Conservation (phyloP, 2,329 filamentous ascomycete genomes). For the Penicillium sp. region DNA sequence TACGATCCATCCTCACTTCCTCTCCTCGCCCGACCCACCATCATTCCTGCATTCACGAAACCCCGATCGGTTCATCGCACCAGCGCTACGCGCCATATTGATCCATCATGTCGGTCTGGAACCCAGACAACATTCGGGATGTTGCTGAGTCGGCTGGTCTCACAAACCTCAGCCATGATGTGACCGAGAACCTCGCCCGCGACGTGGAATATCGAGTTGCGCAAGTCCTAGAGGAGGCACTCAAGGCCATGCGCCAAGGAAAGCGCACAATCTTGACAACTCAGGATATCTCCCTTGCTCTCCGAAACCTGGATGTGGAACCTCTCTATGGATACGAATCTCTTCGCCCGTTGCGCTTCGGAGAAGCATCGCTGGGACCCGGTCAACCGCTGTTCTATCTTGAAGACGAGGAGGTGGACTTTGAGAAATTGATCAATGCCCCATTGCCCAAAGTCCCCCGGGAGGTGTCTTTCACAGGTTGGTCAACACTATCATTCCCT, state of each 20-base stretch:
- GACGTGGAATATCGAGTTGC: constrained; percentile 95
- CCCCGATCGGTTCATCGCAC: background rate
- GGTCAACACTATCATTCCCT: constrained; percentile 26
- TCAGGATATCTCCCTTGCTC: constrained; percentile 82
- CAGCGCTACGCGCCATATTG: background rate
- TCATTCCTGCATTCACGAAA: background rate
- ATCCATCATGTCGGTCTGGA: constrained; percentile 68
- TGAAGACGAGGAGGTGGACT: constrained; percentile 97
- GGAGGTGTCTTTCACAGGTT: constrained; percentile 88
- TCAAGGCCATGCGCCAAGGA: constrained; percentile 93
- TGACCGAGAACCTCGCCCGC: constrained; percentile 81
- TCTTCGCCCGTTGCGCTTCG: constrained; percentile 82
- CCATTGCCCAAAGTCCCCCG: constrained; percentile 91
- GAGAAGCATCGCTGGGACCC: constrained; percentile 88
- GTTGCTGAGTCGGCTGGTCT: constrained; percentile 96
- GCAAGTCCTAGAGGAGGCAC: constrained; percentile 87
- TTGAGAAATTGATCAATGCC: constrained; percentile 97
- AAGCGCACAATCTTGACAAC: constrained; percentile 85
- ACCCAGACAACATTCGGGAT: constrained; percentile 91
- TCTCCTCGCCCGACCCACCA: background rate
- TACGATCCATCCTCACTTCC: background rate
- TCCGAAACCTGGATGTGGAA: constrained; percentile 86
- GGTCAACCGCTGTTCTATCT: constrained; percentile 96
- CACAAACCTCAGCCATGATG: constrained; percentile 75
- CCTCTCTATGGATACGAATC: constrained; percentile 96